Base-by-base conservation (phyloP, 2,329 filamentous ascomycete genomes). In the Aspergillus piperis region DNA sequence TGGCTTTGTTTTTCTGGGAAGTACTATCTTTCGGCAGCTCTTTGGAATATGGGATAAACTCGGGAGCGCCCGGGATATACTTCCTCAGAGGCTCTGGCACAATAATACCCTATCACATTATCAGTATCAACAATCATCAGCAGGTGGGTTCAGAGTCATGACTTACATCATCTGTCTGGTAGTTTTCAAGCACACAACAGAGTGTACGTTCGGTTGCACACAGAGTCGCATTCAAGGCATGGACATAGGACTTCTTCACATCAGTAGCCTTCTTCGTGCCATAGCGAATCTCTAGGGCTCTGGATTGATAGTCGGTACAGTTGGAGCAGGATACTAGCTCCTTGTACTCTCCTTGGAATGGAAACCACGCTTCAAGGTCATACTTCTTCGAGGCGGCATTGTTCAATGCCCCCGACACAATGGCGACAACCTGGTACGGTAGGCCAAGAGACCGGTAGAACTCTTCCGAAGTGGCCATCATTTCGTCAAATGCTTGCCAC, bases 321-420 rank as follows among this genome's bases (percentile, higher is more conserved):
- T 99, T 99, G 63, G 92, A 96, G 84, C 93, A 96, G 19, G 91
- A 96, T 54, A 98, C 95, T 27, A 99, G 86, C 81, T 98, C 95
- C 81, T 98, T 98, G 85, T 98, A 99, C 79, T 98, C 95, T 70
- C 90, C 90, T 77, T 98, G 93, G 83, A 90, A 96, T 15, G 92
- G 92, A 77, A 96, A 96, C 91, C 92, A 96, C 2, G 95, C 94
- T 77, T 99, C 95, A 21, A 99, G 84, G 73, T 99, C 95, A 75
- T 89, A 93, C 80, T 99, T 99, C 84, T 96, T 97, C 27, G 91
- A 83, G 3, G 89, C 89, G 1, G 90, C 90, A 69, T 93, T 96
- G 80, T 96, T 96, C 71, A 99, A 81, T 0, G 95, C 95, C 4
- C 94, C 94, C n/a, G 92, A 96, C 60, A 98, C 95, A 66, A 99